Percentiles rank a stretch among this genome's conserved stretches.
Conservation (phyloP, 2,329 filamentous ascomycete species). For the Fusarium sp. region DNA sequence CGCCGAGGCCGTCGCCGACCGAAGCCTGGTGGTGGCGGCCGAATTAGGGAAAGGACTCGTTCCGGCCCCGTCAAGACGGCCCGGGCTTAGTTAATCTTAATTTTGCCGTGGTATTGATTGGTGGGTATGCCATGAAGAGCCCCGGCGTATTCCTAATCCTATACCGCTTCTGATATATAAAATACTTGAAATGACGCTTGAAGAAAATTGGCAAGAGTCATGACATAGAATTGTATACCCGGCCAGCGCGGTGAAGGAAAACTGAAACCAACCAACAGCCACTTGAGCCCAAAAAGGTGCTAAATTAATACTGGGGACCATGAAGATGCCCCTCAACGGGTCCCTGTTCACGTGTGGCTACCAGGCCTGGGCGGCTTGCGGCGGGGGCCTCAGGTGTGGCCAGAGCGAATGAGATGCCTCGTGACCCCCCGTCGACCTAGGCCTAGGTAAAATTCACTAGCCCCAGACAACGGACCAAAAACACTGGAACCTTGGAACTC, state of each 20-base stretch:
- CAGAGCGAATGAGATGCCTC: constrained; percentile 29
- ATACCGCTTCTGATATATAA: constrained; percentile 15
- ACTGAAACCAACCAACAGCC: constrained; percentile 8
- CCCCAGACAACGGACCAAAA: constrained; percentile 32
- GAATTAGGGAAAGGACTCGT: constrained; percentile 26
- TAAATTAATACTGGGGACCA: constrained; percentile 6
- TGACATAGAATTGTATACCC: neutral
- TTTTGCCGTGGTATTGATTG: constrained; percentile 4
- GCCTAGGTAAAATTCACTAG: constrained; percentile 31
- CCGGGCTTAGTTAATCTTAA: constrained; percentile 23
- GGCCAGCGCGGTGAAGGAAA: neutral
- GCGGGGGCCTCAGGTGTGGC: constrained; percentile 17
- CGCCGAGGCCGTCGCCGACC: constrained; percentile 22
- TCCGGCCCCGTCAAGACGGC: constrained; percentile 27
- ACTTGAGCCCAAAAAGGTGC: neutral
- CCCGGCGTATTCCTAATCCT: constrained; percentile 4
- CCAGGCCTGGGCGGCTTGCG: constrained; percentile 12
- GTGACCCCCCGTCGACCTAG: constrained; percentile 19
- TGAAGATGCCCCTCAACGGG: constrained; percentile 19
- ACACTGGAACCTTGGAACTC: constrained; percentile 23
- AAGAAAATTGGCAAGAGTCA: constrained; percentile 14
- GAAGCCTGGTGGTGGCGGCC: constrained; percentile 2
- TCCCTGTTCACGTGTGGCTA: constrained; percentile 21
- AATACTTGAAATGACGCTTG: neutral
- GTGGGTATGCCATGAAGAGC: neutral